These are phyloP conservation scores for Phytopythium sindhum DNA, from an alignment of 352 stramenopile genomes.

Conservation along the genomic window DNA sequence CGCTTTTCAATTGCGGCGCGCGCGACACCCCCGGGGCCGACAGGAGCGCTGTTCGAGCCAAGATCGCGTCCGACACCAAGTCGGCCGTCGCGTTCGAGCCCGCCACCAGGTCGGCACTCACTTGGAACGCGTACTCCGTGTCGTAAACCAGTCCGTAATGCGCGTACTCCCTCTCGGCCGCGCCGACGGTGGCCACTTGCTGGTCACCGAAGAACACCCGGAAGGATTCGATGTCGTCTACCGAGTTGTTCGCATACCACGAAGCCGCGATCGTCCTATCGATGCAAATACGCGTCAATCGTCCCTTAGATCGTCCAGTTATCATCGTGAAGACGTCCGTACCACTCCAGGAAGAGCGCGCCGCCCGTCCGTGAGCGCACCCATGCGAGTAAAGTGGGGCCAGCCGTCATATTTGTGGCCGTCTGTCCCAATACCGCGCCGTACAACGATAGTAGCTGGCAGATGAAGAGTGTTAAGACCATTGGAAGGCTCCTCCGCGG, in stretches of 20 bases:
- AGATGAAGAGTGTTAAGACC: neutral
- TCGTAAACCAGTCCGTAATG: constrained; percentile 31
- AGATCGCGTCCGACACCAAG: constrained; percentile 26
- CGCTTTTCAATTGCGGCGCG: constrained; percentile 8
- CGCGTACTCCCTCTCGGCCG: constrained; percentile 14
- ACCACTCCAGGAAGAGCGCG: constrained; percentile 34
- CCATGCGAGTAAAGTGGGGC: constrained; percentile 1
- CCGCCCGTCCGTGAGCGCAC: constrained; percentile 24
- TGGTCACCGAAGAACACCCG: constrained; percentile 22
- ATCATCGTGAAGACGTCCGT: constrained; percentile 1
- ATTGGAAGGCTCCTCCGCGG: neutral
- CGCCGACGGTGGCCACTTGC: constrained; percentile 2
- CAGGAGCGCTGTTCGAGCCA: constrained; percentile 18
- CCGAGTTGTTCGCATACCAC: constrained; percentile 14
- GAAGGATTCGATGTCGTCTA: constrained; percentile 23
- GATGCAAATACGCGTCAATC: neutral
- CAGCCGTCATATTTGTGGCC: neutral
- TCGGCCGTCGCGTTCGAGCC: constrained; percentile 7
- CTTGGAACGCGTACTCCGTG: constrained; percentile 28
- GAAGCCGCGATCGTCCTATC: constrained; percentile 22
- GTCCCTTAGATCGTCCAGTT: neutral
- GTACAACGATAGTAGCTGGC: neutral
- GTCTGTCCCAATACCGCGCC: neutral
- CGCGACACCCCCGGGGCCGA: constrained; percentile 14
- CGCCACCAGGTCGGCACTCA: constrained; percentile 13